A percentile compares a stretch with the other conserved stretches of the same genome.
Conservation (phyloP, 2,329 filamentous ascomycete genomes). For the Pezicula radicicola region DNA sequence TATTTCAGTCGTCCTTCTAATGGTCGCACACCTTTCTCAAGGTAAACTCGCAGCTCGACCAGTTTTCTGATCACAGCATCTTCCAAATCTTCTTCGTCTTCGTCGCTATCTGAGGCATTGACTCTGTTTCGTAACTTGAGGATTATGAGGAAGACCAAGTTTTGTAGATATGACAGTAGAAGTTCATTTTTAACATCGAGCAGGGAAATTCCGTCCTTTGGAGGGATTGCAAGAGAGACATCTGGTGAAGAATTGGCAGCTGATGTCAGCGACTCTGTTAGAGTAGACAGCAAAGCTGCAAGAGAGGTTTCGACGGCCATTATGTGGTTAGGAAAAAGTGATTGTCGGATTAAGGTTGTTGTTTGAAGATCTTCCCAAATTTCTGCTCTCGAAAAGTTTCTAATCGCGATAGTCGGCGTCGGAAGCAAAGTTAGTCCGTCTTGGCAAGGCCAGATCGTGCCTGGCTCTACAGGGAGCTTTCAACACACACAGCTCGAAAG, state of each 20-base stretch:
- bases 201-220: constrained; percentile 85
- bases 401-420: not conserved
- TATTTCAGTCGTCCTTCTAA: constrained; percentile 89
- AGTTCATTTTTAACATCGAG: constrained; percentile 96
- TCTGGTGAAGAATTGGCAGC: constrained; percentile 67
- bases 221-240: constrained; percentile 62
- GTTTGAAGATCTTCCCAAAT: not conserved
- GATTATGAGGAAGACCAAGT: constrained; percentile 83
- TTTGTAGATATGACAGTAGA: constrained; percentile 93
- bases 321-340: constrained; percentile 6
- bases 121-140: constrained; percentile 67
- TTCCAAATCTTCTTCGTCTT: constrained; percentile 44
- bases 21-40: constrained; percentile 89
- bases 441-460: too few species aligned
- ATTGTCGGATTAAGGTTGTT: constrained; percentile 2
- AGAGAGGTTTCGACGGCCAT: constrained; percentile 50
- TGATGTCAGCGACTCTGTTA: constrained; percentile 53
- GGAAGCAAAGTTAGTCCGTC: too few species aligned
- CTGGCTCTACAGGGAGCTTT: too few species aligned
- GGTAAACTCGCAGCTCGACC: constrained; percentile 85
- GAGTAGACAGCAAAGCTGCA: constrained; percentile 47
- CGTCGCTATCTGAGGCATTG: constrained; percentile 27
- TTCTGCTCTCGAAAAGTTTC: too few species aligned
- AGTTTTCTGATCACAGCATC: constrained; percentile 79
- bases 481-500: too few species aligned